phyloP scores from a whole-genome alignment of 176 grass and related monocot genomes.

The Cenchrus purpureus region DNA sequence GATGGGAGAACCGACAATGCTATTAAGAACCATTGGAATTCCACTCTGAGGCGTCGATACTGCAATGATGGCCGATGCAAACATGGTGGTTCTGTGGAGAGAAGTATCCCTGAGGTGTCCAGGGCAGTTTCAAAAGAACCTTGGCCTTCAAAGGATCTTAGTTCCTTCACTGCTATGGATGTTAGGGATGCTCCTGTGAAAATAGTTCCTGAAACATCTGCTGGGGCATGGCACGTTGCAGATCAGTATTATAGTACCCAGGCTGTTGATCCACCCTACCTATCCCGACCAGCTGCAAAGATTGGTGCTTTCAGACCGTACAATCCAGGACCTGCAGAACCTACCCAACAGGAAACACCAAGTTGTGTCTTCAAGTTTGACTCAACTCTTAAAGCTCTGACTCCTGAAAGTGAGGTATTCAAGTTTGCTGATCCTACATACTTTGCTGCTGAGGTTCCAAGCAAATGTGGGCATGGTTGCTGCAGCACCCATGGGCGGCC shows the following conservation, averaged over 20 bases:
- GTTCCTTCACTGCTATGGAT: conserved; percentile 51
- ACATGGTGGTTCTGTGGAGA: conserved; percentile 41
- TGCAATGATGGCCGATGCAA: conserved; percentile 51
- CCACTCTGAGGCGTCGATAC: conserved; percentile 73
- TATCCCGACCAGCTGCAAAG: conserved; percentile 71
- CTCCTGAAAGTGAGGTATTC: conserved; percentile 46
- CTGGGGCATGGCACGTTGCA: conserved; percentile 12
- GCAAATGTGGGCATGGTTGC: conserved; percentile 83
- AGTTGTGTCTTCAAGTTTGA: conserved; percentile 38
- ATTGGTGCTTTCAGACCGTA: conserved; percentile 85
- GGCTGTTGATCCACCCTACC: conserved; percentile 67
- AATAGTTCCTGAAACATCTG: conserved; percentile 44
- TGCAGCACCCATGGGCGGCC: conserved; percentile 41
- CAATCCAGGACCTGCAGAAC: conserved; percentile 33
- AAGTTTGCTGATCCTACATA: conserved; percentile 51
- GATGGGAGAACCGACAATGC: conserved; percentile 92
- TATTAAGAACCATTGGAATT: conserved; percentile 99
- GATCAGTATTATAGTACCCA: conserved; percentile 34
- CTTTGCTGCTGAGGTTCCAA: conserved; percentile 67
- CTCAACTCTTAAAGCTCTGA: conserved; percentile 39
- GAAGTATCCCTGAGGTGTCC: conserved; percentile 40
- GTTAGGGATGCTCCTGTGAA: conserved; percentile 43
- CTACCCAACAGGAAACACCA: conserved; percentile 31
- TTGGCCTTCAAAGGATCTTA: conserved; percentile 42
- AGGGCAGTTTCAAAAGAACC: conserved; percentile 59